A percentile compares a stretch with the other conserved stretches of the same genome.
phyloP scores from a whole-genome alignment of 495 filamentous ascomycete genomes.

The Xylaria flabelliformis region DNA sequence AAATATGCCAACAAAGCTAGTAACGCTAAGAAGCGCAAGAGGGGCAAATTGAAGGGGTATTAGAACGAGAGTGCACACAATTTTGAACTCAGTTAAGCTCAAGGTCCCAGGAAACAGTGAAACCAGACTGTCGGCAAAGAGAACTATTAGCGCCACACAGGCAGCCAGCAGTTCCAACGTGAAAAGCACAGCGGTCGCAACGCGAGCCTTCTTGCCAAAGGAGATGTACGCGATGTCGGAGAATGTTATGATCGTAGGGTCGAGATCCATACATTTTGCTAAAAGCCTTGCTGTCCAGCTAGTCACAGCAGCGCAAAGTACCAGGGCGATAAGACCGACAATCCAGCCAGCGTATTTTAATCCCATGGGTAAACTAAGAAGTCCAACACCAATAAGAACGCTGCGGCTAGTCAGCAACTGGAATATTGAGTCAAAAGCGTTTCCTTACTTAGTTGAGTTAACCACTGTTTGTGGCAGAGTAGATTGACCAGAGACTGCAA shows the following conservation, averaged over 20 bases:
- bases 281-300: conserved; percentile 87
- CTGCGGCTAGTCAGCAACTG: conserved; percentile 37
- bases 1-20: conserved; percentile 88
- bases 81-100: conserved; percentile 79
- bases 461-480: conserved; percentile 95
- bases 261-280: conserved; percentile 87
- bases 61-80: conserved; percentile 80
- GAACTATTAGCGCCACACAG: conserved; percentile 87
- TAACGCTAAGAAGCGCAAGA: conserved; percentile 83
- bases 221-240: conserved; percentile 92
- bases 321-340: conserved; percentile 77
- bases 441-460: conserved; percentile 81
- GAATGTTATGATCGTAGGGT: conserved; percentile 78
- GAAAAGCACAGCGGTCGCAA: conserved; percentile 85
- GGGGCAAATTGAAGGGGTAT: conserved; percentile 87
- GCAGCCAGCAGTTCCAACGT: conserved; percentile 86
- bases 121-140: conserved; percentile 91
- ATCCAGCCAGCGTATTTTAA: conserved; percentile 93
- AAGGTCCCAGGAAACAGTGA: conserved; percentile 74
- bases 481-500: conserved; percentile 86
- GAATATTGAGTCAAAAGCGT: neutral
- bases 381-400: conserved; percentile 88
- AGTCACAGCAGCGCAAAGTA: conserved; percentile 74
- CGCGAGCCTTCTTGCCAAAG: conserved; percentile 82
- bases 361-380: conserved; percentile 87